Conservation (phyloP, 2,329 filamentous ascomycete species). For the Colletotrichum musicola region DNA sequence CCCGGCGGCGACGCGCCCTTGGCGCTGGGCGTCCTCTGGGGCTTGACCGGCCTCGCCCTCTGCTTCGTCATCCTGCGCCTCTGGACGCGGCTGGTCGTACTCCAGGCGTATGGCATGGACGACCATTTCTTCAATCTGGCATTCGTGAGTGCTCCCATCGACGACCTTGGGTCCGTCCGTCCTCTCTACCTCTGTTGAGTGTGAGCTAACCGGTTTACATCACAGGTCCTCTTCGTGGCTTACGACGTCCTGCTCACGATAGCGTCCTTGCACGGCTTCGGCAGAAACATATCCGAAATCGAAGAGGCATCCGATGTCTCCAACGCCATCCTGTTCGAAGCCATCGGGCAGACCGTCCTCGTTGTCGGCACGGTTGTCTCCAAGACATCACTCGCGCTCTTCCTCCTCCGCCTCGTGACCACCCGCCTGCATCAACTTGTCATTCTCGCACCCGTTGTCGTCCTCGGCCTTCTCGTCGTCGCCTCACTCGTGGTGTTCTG, state of each 20-base stretch:
- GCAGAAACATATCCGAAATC: slow-evolving; percentile 28
- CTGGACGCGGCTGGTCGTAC: slow-evolving; percentile 48
- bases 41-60: slow-evolving; percentile 42
- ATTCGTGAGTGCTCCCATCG: slow-evolving; percentile 22
- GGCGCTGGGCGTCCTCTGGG: slow-evolving; percentile 45
- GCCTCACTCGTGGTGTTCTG: slow-evolving; percentile 34
- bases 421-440: slow-evolving; percentile 21
- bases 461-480: slow-evolving; percentile 20
- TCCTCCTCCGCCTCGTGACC: slow-evolving; percentile 35
- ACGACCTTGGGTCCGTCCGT: too few species aligned
- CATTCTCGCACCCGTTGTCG: slow-evolving; percentile 24
- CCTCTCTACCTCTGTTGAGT: background rate
- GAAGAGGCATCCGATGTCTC: slow-evolving; percentile 7
- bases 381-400: slow-evolving; percentile 35
- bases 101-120: slow-evolving; percentile 35
- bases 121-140: slow-evolving; percentile 37
- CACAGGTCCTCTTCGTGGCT: slow-evolving; percentile 27
- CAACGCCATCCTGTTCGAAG: slow-evolving; percentile 32
- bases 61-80: slow-evolving; percentile 50
- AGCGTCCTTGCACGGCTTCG: slow-evolving; percentile 32
- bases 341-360: slow-evolving; percentile 36
- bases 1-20: slow-evolving; percentile 38
- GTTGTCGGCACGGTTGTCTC: slow-evolving; percentile 36
- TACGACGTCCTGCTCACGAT: slow-evolving; percentile 37
- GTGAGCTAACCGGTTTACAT: background rate